A percentile compares a stretch with the other conserved stretches of the same genome.
These are phyloP conservation scores for Mycena alexandri DNA, from an alignment of 768 basidiomycete species.

Conservation along the genomic window DNA sequence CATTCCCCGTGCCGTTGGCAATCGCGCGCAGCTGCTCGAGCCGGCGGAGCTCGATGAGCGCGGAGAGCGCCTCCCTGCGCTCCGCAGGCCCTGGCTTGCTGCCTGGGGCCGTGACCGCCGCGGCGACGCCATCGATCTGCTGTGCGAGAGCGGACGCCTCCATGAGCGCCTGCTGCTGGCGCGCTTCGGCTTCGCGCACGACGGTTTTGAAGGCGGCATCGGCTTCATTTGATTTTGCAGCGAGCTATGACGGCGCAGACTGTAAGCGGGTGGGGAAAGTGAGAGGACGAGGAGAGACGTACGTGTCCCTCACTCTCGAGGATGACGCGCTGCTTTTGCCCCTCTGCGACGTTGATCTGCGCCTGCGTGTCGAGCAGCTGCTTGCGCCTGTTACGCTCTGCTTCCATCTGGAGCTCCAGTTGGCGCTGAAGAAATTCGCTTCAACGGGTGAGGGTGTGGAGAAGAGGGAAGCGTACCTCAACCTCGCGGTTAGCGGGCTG, in stretches of 20 bases:
- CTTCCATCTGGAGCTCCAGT: slow-evolving; percentile 72
- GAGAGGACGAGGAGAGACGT: slow-evolving; percentile 35
- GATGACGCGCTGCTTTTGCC: slow-evolving; percentile 68
- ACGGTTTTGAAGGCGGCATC: slow-evolving; percentile 65
- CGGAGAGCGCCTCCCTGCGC: slow-evolving; percentile 53
- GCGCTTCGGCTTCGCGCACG: slow-evolving; percentile 65
- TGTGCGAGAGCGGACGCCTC: slow-evolving; percentile 33
- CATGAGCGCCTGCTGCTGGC: slow-evolving; percentile 38
- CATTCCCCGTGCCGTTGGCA: slow-evolving; percentile 61
- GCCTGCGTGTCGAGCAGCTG: slow-evolving; percentile 70
- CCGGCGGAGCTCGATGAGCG: slow-evolving; percentile 62
- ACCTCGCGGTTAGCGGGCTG: slow-evolving; percentile 72
- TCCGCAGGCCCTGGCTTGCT: slow-evolving; percentile 48
- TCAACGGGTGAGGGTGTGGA: not conserved
- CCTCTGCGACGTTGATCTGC: slow-evolving; percentile 70
- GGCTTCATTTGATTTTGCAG: slow-evolving; percentile 67
- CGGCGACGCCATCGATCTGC: slow-evolving; percentile 57
- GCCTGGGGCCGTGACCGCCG: slow-evolving; percentile 51
- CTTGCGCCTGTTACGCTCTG: slow-evolving; percentile 67
- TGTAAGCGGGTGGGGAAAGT: not conserved
- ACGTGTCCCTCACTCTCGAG: slow-evolving; percentile 68
- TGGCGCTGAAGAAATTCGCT: slow-evolving; percentile 53
- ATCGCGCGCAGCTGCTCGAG: slow-evolving; percentile 68
- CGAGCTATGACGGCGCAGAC: slow-evolving; percentile 46
- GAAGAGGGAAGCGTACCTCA: slow-evolving; percentile 51